Conservation (phyloP, 176 grass and related monocot species). For the Puccinellia tenuiflora region DNA sequence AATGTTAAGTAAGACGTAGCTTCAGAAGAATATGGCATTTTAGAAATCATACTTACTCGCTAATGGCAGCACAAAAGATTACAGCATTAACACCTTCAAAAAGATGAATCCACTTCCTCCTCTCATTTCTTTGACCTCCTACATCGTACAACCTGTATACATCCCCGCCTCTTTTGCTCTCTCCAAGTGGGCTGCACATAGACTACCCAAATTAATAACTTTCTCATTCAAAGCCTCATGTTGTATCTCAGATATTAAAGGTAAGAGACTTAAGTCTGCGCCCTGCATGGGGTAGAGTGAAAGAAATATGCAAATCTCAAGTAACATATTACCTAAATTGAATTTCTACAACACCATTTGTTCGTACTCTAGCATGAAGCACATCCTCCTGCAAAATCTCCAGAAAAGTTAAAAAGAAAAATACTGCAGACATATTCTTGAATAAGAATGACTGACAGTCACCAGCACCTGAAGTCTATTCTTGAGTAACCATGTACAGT, state of each 20-base stretch:
- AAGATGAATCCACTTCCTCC: constrained; percentile 99
- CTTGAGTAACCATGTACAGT: background rate
- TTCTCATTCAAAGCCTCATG: background rate
- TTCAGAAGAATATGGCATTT: background rate
- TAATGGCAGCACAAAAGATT: constrained; percentile 99
- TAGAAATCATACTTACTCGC: constrained; percentile 55
- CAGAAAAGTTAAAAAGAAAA: background rate
- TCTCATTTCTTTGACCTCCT: constrained; percentile 97
- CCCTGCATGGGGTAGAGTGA: background rate
- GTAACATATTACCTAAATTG: constrained; percentile 70
- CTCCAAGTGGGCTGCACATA: constrained; percentile 73
- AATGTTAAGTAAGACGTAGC: background rate
- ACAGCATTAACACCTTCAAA: constrained; percentile 96
- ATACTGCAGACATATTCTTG: background rate
- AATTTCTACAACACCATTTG: constrained; percentile 85
- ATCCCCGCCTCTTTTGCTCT: constrained; percentile 92
- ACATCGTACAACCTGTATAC: constrained; percentile 95
- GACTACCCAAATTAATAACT: background rate
- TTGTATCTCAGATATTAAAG: background rate
- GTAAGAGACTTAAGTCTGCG: background rate
- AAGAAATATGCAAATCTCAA: background rate
- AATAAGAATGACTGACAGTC: background rate
- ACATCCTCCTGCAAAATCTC: constrained; percentile 73
- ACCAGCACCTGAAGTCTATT: background rate
- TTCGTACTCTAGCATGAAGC: constrained; percentile 90